These are phyloP conservation scores for Annulohypoxylon truncatum DNA, from an alignment of 2,329 filamentous ascomycete species.

Conservation along the genomic window DNA sequence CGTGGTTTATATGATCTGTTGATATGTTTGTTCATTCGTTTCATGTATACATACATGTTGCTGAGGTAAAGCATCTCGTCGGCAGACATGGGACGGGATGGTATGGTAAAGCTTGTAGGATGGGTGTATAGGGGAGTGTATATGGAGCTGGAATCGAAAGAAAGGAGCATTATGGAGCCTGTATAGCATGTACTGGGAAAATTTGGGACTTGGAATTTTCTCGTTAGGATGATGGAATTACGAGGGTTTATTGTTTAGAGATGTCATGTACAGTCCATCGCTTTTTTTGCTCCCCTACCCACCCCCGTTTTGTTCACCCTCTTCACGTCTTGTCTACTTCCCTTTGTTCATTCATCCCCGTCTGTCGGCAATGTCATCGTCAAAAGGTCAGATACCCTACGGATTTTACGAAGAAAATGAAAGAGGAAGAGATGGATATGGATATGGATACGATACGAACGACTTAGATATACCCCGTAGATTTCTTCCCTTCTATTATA, in stretches of 20 bases:
- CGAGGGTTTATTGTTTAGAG: slow-evolving; percentile 11
- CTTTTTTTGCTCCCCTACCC: not conserved
- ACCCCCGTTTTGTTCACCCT: not conserved
- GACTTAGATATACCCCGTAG: slow-evolving; percentile 38
- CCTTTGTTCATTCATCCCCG: not conserved
- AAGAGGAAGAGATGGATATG: not conserved
- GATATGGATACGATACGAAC: not conserved
- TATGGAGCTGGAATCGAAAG: not conserved
- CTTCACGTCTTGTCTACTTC: not conserved
- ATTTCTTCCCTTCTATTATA: slow-evolving; percentile 13
- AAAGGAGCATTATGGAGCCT: not conserved
- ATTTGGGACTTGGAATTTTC: not conserved
- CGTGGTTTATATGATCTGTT: slow-evolving; percentile 20
- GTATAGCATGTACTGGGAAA: slow-evolving; percentile 9
- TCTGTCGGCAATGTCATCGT: slow-evolving; percentile 7
- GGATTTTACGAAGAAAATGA: slow-evolving; percentile 16
- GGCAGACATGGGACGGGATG: not conserved
- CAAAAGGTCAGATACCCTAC: slow-evolving; percentile 34
- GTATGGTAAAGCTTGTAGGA: not conserved
- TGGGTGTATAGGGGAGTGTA: slow-evolving; percentile 4
- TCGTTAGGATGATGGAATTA: not conserved
- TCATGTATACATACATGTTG: slow-evolving; percentile 1
- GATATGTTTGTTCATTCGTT: slow-evolving; percentile 7
- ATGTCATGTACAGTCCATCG: slow-evolving; percentile 22
- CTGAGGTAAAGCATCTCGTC: not conserved